Evolutionary conservation across 1,284 basidiomycete genomes (phyloP).

Genomic region (Lentinus polychrous): DNA sequence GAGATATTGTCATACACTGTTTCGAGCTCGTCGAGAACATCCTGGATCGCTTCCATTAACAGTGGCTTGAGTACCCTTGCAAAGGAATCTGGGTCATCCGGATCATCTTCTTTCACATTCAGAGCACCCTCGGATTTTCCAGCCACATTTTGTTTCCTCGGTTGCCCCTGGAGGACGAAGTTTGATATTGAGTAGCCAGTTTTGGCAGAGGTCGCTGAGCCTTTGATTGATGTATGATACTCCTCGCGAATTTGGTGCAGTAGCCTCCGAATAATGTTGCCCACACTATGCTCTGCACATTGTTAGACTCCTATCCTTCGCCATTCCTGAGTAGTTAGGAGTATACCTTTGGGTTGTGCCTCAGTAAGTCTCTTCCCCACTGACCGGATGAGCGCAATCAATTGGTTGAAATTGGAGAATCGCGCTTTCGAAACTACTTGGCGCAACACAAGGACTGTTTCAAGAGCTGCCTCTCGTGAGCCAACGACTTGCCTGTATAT

Average conservation of each 20-base stretch:
- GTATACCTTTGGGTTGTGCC: constrained; percentile 87
- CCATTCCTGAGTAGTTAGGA: constrained; percentile 1
- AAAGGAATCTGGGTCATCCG: constrained; percentile 69
- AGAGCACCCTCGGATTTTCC: constrained; percentile 47
- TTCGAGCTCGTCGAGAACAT: constrained; percentile 93
- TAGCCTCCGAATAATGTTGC: constrained; percentile 89
- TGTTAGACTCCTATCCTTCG: constrained; percentile 2
- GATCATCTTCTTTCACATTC: constrained; percentile 58
- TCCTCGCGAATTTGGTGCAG: constrained; percentile 93
- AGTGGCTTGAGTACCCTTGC: constrained; percentile 67
- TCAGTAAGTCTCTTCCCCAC: constrained; percentile 80
- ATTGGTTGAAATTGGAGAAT: constrained; percentile 83
- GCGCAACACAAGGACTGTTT: constrained; percentile 82
- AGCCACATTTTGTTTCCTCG: constrained; percentile 46
- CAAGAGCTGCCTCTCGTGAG: constrained; percentile 81
- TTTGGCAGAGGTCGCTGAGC: constrained; percentile 22
- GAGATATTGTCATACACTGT: constrained; percentile 94
- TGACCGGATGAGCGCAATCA: constrained; percentile 74
- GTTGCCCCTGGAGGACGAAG: constrained; percentile 73
- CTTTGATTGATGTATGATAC: constrained; percentile 63
- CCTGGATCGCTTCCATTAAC: constrained; percentile 87
- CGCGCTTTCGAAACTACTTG: constrained; percentile 85
- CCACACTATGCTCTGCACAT: constrained; percentile 80
- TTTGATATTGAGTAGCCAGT: constrained; percentile 66
- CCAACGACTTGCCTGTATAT: constrained; percentile 76